Conservation (phyloP, 2,329 filamentous ascomycete genomes). For the Neospermospora avenae region DNA sequence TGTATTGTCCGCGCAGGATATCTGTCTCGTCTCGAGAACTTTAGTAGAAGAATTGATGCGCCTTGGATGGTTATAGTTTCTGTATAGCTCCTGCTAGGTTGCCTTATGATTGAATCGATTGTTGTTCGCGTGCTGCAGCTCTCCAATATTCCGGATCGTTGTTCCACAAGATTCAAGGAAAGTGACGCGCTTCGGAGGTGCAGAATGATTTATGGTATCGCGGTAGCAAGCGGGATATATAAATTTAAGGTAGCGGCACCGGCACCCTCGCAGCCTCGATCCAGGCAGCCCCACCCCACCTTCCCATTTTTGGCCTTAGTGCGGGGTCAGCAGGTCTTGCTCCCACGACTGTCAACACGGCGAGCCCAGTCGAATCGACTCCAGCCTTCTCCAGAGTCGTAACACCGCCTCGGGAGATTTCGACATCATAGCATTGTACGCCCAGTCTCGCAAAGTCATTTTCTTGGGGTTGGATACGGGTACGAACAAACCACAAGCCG, state of each 20-base stretch:
- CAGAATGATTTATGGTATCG: background rate
- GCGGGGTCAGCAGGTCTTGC: conserved; percentile 9
- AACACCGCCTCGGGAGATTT: conserved; percentile 5
- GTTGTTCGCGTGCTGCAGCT: background rate
- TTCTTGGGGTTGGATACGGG: background rate
- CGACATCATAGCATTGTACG: conserved; percentile 6
- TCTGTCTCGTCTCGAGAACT: background rate
- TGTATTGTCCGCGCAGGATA: background rate
- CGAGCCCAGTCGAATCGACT: background rate
- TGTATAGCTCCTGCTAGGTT: background rate
- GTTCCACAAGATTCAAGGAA: background rate
- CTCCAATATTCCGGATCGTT: background rate
- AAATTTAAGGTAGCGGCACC: background rate
- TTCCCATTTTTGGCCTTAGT: conserved; percentile 7
- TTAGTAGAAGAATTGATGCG: background rate
- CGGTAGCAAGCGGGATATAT: no score
- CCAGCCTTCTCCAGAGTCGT: conserved; percentile 7
- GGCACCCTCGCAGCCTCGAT: no score
- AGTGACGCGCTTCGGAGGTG: background rate
- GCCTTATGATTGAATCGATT: background rate
- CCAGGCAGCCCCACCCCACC: background rate
- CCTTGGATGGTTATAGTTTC: background rate
- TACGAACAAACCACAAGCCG: background rate
- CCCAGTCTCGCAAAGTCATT: background rate
- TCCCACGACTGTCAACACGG: conserved; percentile 9